Evolutionary conservation across 2,329 filamentous ascomycete genomes (phyloP).

Genomic region (Penicillium sp.): DNA sequence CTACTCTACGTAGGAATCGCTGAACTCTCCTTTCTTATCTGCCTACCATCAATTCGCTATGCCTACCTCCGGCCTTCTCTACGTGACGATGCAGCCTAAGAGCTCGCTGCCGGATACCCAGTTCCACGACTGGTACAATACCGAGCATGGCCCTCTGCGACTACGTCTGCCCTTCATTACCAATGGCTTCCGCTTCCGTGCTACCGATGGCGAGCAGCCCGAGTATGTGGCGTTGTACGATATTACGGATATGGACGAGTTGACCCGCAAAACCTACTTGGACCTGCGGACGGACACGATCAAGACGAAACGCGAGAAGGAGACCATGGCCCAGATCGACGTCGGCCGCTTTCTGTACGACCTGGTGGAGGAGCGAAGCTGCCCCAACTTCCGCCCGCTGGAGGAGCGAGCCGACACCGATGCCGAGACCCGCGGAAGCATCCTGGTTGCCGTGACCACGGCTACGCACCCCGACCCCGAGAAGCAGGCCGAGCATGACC

Average conservation of each 20-base stretch:
- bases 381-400: slow-evolving; percentile 54
- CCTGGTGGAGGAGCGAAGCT: slow-evolving; percentile 54
- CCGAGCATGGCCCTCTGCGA: slow-evolving; percentile 79
- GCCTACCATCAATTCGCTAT: slow-evolving; percentile 17
- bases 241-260: slow-evolving; percentile 65
- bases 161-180: slow-evolving; percentile 68
- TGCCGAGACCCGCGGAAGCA: slow-evolving; percentile 50
- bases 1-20: neutral
- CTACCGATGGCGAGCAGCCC: slow-evolving; percentile 58
- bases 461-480: slow-evolving; percentile 51
- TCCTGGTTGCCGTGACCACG: slow-evolving; percentile 60
- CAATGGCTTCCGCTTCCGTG: slow-evolving; percentile 75
- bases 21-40: neutral
- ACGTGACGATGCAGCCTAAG: slow-evolving; percentile 80
- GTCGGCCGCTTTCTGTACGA: slow-evolving; percentile 70
- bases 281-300: slow-evolving; percentile 44
- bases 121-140: slow-evolving; percentile 93
- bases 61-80: slow-evolving; percentile 64
- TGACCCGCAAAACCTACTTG: slow-evolving; percentile 64
- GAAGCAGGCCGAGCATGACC: slow-evolving; percentile 53
- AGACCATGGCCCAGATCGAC: slow-evolving; percentile 61
- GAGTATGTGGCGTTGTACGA: slow-evolving; percentile 79
- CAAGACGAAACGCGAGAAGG: slow-evolving; percentile 57
- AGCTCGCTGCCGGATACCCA: slow-evolving; percentile 60
- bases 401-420: slow-evolving; percentile 59